phyloP scores from a whole-genome alignment of 1,284 basidiomycete species.

The Psilocybe mexicana region DNA sequence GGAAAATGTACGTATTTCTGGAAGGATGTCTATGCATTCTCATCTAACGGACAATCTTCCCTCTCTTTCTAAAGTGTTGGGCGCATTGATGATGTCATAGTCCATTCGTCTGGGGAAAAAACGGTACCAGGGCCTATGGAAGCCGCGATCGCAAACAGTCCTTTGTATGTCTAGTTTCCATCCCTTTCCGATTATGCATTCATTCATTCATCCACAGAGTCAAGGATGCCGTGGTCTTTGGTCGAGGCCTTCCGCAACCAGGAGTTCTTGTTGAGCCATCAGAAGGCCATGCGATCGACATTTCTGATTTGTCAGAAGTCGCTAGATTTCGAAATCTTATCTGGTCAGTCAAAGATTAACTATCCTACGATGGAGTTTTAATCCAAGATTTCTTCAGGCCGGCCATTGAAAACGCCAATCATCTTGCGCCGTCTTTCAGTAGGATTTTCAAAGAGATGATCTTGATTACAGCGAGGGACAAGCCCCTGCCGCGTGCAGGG shows the following conservation, averaged over 20 bases:
- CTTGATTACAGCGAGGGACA: constrained; percentile 29
- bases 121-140: constrained; percentile 41
- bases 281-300: constrained; percentile 22
- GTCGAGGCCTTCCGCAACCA: constrained; percentile 30
- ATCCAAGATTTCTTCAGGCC: constrained; percentile 15
- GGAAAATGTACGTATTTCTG: constrained; percentile 36
- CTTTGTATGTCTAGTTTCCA: constrained; percentile 19
- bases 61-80: constrained; percentile 25
- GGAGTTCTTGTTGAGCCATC: constrained; percentile 33
- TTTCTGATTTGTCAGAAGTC: constrained; percentile 21
- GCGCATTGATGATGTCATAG: constrained; percentile 39
- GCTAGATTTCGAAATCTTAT: constrained; percentile 27
- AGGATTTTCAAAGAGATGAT: constrained; percentile 45
- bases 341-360: constrained; percentile 14
- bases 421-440: constrained; percentile 36
- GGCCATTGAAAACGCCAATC: constrained; percentile 42
- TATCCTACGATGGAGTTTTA: not conserved
- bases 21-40: not conserved
- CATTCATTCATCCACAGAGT: constrained; percentile 26
- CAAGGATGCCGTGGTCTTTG: constrained; percentile 32
- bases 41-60: not conserved
- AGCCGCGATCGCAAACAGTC: constrained; percentile 30
- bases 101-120: constrained; percentile 42
- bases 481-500: constrained; percentile 34
- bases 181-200: not conserved